Evolutionary conservation across 2,329 filamentous ascomycete genomes (phyloP), one percentile per base, ranked within the genome.

Genomic region (Mariannaea elegans): DNA sequence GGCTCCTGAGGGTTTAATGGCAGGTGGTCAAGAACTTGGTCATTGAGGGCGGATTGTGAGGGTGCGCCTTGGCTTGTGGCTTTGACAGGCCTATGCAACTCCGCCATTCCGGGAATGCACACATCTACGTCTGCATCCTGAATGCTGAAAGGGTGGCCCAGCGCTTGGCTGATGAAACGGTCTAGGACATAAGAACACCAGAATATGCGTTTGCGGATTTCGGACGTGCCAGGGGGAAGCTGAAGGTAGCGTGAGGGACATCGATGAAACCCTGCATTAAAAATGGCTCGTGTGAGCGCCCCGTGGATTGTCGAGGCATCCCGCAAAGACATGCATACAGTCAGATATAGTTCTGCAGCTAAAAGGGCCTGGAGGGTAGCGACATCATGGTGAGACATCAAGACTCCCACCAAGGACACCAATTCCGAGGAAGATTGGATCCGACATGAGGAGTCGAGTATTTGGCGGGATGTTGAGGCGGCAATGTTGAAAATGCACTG

Each of bases 401-500:
- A 65, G 1, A 72, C 66, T 3, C 72, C 73, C 2, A 82, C 71
- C 2, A 80, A 60, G 3, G 72, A 63, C 7, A 75, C 75, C 50
- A 82, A 70, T 39, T 73, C 75, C 9, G 72, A 69, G 0, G 75
- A 72, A 12, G 77, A 76, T 34, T 74, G 71, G 45, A 81, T 79
- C 32, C 70, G 73, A 16, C 70, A 67, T 2, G 69, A 59, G 18
- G 68, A 61, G 3, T 45, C 46, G 4, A 76, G 54, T 23, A 29
- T 32, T 9, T 31, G 8, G 75, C 69, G 54, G 64, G 44, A 74
- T 18, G 19, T 58, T n/a, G 38, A 59, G 13, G 31, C 53, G 8
- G 80, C 81, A 14, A 84, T 76, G 49, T 81, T 82, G 65, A 84
- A 82, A n/a, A 84, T 75, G 51, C 82, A 81, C 62, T 83, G 81